Base-by-base conservation (phyloP, 768 basidiomycete genomes). In the Coprinopsis sp. region DNA sequence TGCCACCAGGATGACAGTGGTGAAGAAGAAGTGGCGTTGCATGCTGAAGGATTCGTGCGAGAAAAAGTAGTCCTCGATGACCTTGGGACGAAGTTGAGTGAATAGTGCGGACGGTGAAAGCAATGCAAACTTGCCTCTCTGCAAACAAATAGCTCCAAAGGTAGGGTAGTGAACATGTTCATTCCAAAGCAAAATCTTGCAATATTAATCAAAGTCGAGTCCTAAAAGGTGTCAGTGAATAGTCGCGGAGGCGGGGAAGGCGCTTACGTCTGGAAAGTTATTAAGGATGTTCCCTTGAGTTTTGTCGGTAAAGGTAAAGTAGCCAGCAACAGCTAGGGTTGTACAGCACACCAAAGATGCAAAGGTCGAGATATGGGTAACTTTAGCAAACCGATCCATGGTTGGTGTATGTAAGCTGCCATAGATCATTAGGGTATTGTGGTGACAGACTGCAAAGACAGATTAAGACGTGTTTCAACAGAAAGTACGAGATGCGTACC, bases 141-240 rank as follows among this genome's bases (percentile, higher is more conserved):
- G 60, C 96, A 99, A 21, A 99, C 96, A 61, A 98, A 99, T 12
- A 93, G 71, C 57, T 99, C 96, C 31, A 99, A 72, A 1, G 96
- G 96, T 18, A 97, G 79, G 0, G 96, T 99, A 1, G 94, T 94
- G 58, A 97, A 96, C 96, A 98, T 99, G 65, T 95, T 96, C 53
- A 93, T 63, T 10, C 92, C 93, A 59, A 94, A 92, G 59, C 88
- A 92, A 55, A 96, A 90, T 13, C 96, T 78, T 2, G 96, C 96
- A 42, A 98, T 72, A 58, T 98, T 98, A 68, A 98, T 96, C 47
- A 97, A 56, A n/a, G 83, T 79, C 58, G 95, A 90, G 52, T 76
- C 73, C 82, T 88, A 57, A 38, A 47, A 23, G 31, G 30, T 40
- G 19, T 37, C 25, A 30, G 49, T 45, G 40, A 39, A 34, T 46